Percentiles rank a stretch among this genome's conserved stretches.
Evolutionary conservation across 768 basidiomycete genomes (phyloP).

Genomic region (Mrakia gelida): DNA sequence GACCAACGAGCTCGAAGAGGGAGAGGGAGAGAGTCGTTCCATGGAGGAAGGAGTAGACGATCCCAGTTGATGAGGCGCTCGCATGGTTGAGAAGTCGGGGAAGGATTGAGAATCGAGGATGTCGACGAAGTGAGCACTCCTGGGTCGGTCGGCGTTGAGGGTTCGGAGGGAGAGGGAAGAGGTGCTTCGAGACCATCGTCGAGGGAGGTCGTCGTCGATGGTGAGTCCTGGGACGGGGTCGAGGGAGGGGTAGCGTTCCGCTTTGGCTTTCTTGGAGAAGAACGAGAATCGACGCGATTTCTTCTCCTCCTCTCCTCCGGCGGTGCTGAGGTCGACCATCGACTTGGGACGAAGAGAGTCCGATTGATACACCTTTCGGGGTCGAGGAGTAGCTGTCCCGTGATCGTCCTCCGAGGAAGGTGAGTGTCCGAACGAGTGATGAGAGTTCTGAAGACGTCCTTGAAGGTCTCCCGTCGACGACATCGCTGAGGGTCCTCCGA

Average conservation of each 20-base stretch:
- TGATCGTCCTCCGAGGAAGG: background rate
- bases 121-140: background rate
- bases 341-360: background rate
- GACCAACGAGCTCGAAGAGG: background rate
- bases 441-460: background rate
- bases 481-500: background rate
- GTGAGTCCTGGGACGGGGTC: background rate
- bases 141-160: background rate
- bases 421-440: background rate
- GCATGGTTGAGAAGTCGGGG: background rate
- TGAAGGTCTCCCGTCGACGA: background rate
- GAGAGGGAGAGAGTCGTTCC: background rate
- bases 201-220: background rate
- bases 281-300: background rate
- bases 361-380: background rate
- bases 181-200: background rate
- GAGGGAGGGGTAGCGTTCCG: background rate
- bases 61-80: constrained; percentile 2
- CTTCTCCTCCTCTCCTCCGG: background rate
- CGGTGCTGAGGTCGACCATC: constrained; percentile 11
- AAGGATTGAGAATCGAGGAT: background rate
- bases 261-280: constrained; percentile 2
- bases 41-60: background rate
- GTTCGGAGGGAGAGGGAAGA: background rate
- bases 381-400: background rate